phyloP scores from a whole-genome alignment of 2,329 filamentous ascomycete species.

The Cordyceps militaris region DNA sequence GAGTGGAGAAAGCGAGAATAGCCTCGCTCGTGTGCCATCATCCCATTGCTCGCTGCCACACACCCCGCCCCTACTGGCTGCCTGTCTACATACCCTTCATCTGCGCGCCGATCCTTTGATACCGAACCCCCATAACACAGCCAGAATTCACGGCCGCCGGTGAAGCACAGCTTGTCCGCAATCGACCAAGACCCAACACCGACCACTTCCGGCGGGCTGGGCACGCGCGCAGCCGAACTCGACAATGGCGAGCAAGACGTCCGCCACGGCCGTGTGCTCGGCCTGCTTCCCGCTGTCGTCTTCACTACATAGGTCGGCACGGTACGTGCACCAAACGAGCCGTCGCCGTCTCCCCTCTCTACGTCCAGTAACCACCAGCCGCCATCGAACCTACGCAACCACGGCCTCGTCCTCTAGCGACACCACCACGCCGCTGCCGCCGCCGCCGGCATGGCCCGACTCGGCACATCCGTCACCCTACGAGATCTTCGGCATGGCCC shows the following conservation, averaged over 20 bases:
- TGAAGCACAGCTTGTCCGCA: no score
- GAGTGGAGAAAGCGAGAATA: background rate
- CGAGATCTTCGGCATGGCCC: conserved; percentile 65
- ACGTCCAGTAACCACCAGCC: background rate
- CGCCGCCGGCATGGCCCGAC: conserved; percentile 38
- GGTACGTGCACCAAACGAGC: background rate
- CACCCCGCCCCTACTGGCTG: no score
- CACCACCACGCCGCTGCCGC: conserved; percentile 14
- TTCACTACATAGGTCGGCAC: background rate
- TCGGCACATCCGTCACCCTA: conserved; percentile 67
- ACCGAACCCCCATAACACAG: no score
- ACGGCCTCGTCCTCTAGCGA: background rate
- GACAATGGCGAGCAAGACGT: conserved; percentile 1
- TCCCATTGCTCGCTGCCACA: background rate
- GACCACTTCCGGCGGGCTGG: no score
- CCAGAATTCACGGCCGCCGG: no score
- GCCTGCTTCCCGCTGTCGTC: background rate
- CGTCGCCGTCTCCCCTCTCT: background rate
- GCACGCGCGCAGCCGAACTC: no score
- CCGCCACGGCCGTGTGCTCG: background rate
- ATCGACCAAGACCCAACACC: no score
- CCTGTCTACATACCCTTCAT: background rate
- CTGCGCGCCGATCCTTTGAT: background rate
- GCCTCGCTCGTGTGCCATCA: conserved; percentile 13
- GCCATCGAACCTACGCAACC: conserved; percentile 8